Evolutionary conservation across 176 grass and related monocot genomes (phyloP).

Genomic region (Guadua angustifolia): DNA sequence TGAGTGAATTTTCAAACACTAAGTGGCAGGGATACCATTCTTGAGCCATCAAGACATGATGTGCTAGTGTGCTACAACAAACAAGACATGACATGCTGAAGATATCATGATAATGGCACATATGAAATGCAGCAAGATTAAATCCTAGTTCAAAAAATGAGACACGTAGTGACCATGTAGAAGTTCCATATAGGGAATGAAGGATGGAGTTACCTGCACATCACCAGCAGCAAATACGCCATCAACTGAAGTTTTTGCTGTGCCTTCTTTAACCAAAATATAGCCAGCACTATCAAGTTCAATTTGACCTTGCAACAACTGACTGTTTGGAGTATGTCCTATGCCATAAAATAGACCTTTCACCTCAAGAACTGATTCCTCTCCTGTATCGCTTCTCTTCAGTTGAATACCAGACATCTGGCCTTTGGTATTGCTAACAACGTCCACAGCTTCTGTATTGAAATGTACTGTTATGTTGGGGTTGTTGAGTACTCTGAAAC

Average conservation of each 20-base stretch:
- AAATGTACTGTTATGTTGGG: slow-evolving; percentile 95
- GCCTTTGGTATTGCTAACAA: slow-evolving; percentile 80
- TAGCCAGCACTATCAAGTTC: slow-evolving; percentile 85
- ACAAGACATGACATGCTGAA: no score
- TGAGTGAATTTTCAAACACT: slow-evolving; percentile 1
- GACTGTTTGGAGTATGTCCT: slow-evolving; percentile 95
- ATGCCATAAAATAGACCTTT: slow-evolving; percentile 99
- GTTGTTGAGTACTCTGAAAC: slow-evolving; percentile 99
- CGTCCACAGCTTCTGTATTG: slow-evolving; percentile 90
- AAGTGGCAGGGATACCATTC: slow-evolving; percentile 9
- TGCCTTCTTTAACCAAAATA: slow-evolving; percentile 81
- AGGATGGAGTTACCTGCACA: slow-evolving; percentile 75
- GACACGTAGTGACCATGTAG: slow-evolving; percentile 17
- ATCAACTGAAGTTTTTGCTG: slow-evolving; percentile 82
- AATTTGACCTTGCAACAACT: slow-evolving; percentile 84
- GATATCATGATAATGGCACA: neutral
- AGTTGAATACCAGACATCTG: slow-evolving; percentile 92
- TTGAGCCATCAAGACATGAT: slow-evolving; percentile 18
- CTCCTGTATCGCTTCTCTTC: slow-evolving; percentile 64
- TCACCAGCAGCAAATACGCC: slow-evolving; percentile 99
- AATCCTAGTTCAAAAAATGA: neutral
- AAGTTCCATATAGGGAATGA: slow-evolving; percentile 11
- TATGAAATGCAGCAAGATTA: slow-evolving; percentile 27
- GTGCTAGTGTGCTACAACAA: neutral
- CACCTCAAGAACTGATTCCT: slow-evolving; percentile 75